Percentiles rank a stretch among this genome's conserved stretches.
phyloP scores from a whole-genome alignment of 1,284 basidiomycete species.

The Schizophyllum amplum region DNA sequence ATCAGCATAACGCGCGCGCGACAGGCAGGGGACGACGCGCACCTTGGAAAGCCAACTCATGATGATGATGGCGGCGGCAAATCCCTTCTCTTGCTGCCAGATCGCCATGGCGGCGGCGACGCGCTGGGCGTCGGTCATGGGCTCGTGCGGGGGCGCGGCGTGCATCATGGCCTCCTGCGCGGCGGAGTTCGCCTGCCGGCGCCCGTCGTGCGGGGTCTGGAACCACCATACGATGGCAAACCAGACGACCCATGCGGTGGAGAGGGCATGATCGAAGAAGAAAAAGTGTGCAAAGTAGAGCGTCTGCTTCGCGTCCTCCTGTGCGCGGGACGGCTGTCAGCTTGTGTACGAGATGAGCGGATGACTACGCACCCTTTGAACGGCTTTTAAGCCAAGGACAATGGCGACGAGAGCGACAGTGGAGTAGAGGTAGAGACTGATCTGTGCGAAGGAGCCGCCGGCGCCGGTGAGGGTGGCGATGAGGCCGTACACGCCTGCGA shows the following conservation, averaged over 20 bases:
- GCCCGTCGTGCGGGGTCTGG: slow-evolving; percentile 86
- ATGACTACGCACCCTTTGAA: slow-evolving; percentile 57
- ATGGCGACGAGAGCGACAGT: slow-evolving; percentile 75
- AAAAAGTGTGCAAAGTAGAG: slow-evolving; percentile 92
- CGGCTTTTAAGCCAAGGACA: slow-evolving; percentile 81
- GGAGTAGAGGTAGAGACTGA: slow-evolving; percentile 91
- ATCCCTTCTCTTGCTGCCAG: slow-evolving; percentile 87
- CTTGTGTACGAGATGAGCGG: slow-evolving; percentile 7
- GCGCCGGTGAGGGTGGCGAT: slow-evolving; percentile 83
- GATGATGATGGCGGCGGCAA: slow-evolving; percentile 71
- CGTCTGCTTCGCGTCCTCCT: slow-evolving; percentile 83
- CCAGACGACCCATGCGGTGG: slow-evolving; percentile 86
- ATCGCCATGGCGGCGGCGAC: slow-evolving; percentile 67
- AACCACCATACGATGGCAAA: slow-evolving; percentile 90
- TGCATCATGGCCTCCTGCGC: slow-evolving; percentile 81
- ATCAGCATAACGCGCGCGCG: not conserved
- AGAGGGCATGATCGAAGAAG: slow-evolving; percentile 86
- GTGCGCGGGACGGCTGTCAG: slow-evolving; percentile 10
- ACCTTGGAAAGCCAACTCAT: slow-evolving; percentile 90
- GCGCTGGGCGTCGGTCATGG: slow-evolving; percentile 57
- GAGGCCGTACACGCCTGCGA: slow-evolving; percentile 94
- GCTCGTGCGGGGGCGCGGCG: slow-evolving; percentile 39
- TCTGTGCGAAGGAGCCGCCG: slow-evolving; percentile 84
- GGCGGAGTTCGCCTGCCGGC: slow-evolving; percentile 67
- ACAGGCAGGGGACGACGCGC: slow-evolving; percentile 19